Conservation (phyloP, 2,329 filamentous ascomycete genomes). For the Trichoderma sp. region DNA sequence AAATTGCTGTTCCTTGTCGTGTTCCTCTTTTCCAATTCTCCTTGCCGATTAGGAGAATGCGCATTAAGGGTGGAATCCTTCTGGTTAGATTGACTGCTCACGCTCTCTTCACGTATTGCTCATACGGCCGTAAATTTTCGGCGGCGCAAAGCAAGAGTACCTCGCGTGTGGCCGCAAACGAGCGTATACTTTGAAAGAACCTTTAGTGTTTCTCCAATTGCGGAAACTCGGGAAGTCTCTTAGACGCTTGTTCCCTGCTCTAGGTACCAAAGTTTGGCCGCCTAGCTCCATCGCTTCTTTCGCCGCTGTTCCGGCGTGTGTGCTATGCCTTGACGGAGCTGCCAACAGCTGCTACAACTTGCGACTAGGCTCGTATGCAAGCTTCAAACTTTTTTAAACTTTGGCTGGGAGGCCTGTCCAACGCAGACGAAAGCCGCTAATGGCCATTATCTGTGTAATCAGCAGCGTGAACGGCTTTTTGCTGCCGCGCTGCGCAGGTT, state of each 20-base stretch:
- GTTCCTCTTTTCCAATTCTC: neutral
- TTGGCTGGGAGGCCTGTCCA: neutral
- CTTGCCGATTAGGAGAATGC: too few relatives aligned
- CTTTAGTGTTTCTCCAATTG: constrained; percentile 6
- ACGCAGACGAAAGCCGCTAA: neutral
- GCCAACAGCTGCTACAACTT: neutral
- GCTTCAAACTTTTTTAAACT: neutral
- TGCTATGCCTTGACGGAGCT: neutral
- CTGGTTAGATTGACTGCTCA: neutral
- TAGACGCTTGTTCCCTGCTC: neutral
- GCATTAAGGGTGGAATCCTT: neutral
- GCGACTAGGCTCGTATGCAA: neutral
- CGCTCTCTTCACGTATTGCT: neutral
- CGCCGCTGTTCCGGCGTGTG: neutral
- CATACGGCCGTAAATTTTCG: neutral
- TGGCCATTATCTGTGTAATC: neutral
- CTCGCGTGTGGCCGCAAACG: neutral
- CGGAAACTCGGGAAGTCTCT: constrained; percentile 16
- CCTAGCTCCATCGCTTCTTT: neutral
- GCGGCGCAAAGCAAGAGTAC: neutral
- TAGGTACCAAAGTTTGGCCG: constrained; percentile 6
- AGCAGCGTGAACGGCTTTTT: constrained; percentile 8
- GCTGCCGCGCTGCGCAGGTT: constrained; percentile 3
- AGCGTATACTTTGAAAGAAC: neutral
- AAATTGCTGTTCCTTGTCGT: neutral